Evolutionary conservation across 352 stramenopile genomes (phyloP), one percentile per base, ranked within the genome.

Genomic region (Aphanomyces cochlioides): DNA sequence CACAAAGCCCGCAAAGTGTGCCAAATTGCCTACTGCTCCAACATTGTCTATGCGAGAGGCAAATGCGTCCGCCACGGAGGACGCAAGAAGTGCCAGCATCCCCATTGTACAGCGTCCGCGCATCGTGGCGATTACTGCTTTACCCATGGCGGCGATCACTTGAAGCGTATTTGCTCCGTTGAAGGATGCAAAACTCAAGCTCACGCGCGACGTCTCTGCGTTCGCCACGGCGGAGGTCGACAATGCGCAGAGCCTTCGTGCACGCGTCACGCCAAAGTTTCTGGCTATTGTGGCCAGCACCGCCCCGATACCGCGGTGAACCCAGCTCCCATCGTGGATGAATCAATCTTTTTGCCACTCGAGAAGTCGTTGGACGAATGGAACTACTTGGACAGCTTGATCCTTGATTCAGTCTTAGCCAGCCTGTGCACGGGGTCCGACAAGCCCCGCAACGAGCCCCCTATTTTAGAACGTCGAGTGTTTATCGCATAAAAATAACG

Each of bases 101-200:
- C 28, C 0, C 19, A 4, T 34, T 63, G 56, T 28, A 40, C 28
- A 4, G 38, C 56, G 7, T 21, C 56, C 7, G 56, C 56, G 7
- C 56, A 63, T n/a, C 19, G 56, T 3, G 56, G 56, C 12, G 19
- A 21, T 2, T 63, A 41, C n/a, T 63, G 56, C n/a, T 34, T 40
- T 4, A 45, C n/a, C 36, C 56, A 63, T n/a, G 56, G 56, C 7
- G 56, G 56, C 56, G 50, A 19, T 12, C 36, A 34, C 50, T n/a
- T 21, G 7, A 63, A 63, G 56, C 56, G 56, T 17, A 34, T 63
- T n/a, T 63, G 56, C 28, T 63, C 56, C 10, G 38, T 63, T 15
- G 56, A 63, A 6, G 56, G 56, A 1, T 63, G 56, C 38, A 13
- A 8, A 8, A 63, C 34, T 7, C 56, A 63, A 63, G 56, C 56